These are phyloP conservation scores for Colletotrichum theobromicola DNA, from an alignment of 2,329 filamentous ascomycete genomes.

Conservation along the genomic window DNA sequence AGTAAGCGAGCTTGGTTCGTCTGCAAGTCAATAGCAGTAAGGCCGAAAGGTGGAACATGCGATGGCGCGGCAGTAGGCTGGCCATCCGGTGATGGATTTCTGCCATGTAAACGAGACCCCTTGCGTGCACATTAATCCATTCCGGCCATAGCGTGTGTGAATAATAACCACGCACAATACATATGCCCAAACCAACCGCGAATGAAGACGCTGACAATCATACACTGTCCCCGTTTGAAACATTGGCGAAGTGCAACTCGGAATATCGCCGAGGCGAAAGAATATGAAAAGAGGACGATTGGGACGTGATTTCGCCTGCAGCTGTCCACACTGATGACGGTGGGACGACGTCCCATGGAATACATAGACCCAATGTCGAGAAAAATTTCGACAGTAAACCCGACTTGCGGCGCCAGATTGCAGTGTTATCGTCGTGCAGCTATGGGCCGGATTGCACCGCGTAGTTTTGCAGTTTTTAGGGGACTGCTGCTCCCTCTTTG, in stretches of 20 bases:
- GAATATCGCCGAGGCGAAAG: neutral
- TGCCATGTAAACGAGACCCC: neutral
- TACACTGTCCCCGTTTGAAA: neutral
- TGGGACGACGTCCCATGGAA: neutral
- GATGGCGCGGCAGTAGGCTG: neutral
- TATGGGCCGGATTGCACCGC: neutral
- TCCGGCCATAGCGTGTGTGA: neutral
- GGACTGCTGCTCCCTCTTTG: neutral
- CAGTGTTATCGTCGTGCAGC: constrained; percentile 10
- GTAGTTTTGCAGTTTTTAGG: neutral
- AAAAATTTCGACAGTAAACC: neutral
- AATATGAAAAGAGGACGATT: neutral
- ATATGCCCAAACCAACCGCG: neutral
- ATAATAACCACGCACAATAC: neutral
- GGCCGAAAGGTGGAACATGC: neutral
- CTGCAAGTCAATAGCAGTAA: neutral
- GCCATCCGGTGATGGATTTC: neutral
- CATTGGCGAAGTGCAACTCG: neutral
- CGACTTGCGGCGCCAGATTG: neutral
- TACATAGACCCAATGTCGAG: neutral
- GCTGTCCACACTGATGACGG: neutral
- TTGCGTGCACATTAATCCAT: neutral
- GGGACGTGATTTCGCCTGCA: neutral
- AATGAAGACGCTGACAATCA: neutral
- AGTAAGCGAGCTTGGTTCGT: neutral